phyloP scores from a whole-genome alignment of 176 grass and related monocot species.

The Eremochloa ophiuroides region DNA sequence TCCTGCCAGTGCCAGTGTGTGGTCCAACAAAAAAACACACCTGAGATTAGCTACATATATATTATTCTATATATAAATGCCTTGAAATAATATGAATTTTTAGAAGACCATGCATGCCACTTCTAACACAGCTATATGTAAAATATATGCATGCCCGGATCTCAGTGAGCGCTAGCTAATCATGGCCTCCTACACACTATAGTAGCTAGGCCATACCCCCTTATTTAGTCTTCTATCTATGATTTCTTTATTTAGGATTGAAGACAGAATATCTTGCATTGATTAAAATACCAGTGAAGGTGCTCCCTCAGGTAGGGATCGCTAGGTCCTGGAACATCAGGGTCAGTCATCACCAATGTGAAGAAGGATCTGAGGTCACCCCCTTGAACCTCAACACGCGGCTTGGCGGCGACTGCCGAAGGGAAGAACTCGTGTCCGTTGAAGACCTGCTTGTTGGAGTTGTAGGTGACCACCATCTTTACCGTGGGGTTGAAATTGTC shows the following conservation, averaged over 20 bases:
- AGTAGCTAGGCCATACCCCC: not conserved
- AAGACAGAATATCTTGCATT: not conserved
- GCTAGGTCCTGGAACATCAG: constrained; percentile 78
- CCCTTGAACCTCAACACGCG: constrained; percentile 74
- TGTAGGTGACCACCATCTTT: constrained; percentile 73
- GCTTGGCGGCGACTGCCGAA: constrained; percentile 54
- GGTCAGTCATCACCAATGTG: constrained; percentile 91
- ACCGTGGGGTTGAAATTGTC: constrained; percentile 66
- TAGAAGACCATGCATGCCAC: not conserved
- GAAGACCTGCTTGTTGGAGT: constrained; percentile 69
- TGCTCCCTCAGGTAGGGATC: constrained; percentile 83
- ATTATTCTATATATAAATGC: constrained; percentile 4
- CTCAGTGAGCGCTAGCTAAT: not conserved
- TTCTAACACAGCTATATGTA: not conserved
- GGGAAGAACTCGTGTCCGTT: constrained; percentile 93
- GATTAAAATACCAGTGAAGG: constrained; percentile 60
- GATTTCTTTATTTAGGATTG: no score
- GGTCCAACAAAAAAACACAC: constrained; percentile 17
- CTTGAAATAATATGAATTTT: not conserved
- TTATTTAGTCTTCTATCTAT: not conserved
- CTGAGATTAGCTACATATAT: constrained; percentile 17
- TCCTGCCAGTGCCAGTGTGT: constrained; percentile 51
- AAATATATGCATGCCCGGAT: constrained; percentile 12
- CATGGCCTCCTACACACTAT: not conserved
- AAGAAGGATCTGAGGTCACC: constrained; percentile 76